Evolutionary conservation across 768 basidiomycete species (phyloP).

Genomic region (Amanita rimosa): DNA sequence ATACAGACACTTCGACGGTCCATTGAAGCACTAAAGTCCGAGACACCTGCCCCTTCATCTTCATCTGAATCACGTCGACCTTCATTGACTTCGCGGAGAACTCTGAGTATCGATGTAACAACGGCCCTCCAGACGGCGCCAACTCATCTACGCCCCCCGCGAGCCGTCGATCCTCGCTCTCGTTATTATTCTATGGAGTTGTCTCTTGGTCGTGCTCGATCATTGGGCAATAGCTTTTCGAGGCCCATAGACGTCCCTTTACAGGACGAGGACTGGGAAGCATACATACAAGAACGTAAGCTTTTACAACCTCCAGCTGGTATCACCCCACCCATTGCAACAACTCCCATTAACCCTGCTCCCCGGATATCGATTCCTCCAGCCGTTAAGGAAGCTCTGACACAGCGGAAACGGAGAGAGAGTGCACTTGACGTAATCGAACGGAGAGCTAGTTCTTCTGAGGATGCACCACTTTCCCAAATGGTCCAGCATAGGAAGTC

Average conservation of each 20-base stretch:
- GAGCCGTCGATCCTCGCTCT: constrained; percentile 55
- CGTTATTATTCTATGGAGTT: constrained; percentile 67
- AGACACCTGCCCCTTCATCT: constrained; percentile 56
- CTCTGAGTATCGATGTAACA: constrained; percentile 56
- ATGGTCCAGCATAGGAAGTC: constrained; percentile 13
- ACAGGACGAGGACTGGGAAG: constrained; percentile 75
- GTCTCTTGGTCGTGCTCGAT: constrained; percentile 28
- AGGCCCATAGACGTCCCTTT: constrained; percentile 69
- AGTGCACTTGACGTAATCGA: constrained; percentile 43
- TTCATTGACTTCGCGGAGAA: constrained; percentile 57
- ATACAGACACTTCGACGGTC: constrained; percentile 73
- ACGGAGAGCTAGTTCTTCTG: constrained; percentile 30
- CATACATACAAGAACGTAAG: constrained; percentile 77
- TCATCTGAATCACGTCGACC: constrained; percentile 51
- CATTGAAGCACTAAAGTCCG: constrained; percentile 64
- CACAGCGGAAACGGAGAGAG: constrained; percentile 61
- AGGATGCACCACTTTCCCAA: constrained; percentile 35
- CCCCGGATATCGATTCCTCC: constrained; percentile 48
- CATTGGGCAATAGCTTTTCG: constrained; percentile 42
- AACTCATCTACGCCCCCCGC: constrained; percentile 58
- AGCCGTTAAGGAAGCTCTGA: constrained; percentile 68
- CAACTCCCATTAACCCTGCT: constrained; percentile 32
- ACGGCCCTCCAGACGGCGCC: constrained; percentile 35
- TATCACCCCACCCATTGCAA: constrained; percentile 65
- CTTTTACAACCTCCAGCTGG: constrained; percentile 77